A percentile compares a stretch with the other conserved stretches of the same genome.
These are phyloP conservation scores for Boletus sp. DNA, from an alignment of 768 basidiomycete genomes.

Conservation along the genomic window DNA sequence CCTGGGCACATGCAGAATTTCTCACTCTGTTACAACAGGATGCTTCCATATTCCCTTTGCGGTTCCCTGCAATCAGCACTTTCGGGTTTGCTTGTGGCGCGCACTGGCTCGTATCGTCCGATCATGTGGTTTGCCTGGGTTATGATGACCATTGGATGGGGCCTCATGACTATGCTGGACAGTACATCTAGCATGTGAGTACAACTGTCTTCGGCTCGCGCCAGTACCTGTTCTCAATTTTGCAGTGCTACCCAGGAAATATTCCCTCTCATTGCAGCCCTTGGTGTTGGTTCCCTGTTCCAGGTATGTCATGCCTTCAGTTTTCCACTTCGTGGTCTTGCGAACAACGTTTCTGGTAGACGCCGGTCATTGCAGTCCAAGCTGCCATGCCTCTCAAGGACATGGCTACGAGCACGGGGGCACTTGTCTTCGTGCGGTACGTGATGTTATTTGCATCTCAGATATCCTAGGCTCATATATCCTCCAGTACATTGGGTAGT, in stretches of 20 bases:
- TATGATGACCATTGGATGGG: slow-evolving; percentile 35
- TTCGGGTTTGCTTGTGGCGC: slow-evolving; percentile 27
- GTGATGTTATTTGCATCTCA: not conserved
- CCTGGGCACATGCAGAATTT: not conserved
- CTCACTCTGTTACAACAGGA: slow-evolving; percentile 22
- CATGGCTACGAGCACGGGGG: slow-evolving; percentile 42
- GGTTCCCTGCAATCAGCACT: slow-evolving; percentile 17
- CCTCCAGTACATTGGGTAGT: slow-evolving; percentile 60
- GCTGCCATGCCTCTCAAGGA: slow-evolving; percentile 46
- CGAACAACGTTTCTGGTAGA: slow-evolving; percentile 8
- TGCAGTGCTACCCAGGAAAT: slow-evolving; percentile 32
- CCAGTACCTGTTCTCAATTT: not conserved
- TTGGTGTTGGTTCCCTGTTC: slow-evolving; percentile 37
- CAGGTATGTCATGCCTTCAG: slow-evolving; percentile 16
- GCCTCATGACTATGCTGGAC: slow-evolving; percentile 38
- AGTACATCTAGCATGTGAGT: slow-evolving; percentile 30
- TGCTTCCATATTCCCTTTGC: slow-evolving; percentile 36
- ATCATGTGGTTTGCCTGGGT: slow-evolving; percentile 32
- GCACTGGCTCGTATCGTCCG: slow-evolving; percentile 31
- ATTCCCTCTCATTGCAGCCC: slow-evolving; percentile 32
- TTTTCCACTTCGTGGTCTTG: not conserved
- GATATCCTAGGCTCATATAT: not conserved
- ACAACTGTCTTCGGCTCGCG: not conserved
- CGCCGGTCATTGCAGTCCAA: slow-evolving; percentile 39
- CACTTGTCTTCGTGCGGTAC: slow-evolving; percentile 35